Base-by-base conservation (phyloP, 805 yeast genomes). In the Blastobotrys muscicola region DNA sequence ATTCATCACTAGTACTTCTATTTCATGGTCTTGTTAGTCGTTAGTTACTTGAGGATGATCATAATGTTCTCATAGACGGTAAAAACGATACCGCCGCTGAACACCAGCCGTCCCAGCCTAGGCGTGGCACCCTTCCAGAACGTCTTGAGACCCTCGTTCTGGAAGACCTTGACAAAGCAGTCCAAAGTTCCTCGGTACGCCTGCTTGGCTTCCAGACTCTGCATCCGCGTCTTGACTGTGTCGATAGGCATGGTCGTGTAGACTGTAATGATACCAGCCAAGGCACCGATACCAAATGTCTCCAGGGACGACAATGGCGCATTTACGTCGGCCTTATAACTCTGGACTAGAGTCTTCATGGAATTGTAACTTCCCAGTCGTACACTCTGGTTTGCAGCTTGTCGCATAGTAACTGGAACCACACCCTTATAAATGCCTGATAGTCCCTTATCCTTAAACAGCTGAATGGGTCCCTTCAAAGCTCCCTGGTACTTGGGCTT, bases 51-150 rank as follows among this genome's bases (percentile, higher is more conserved):
- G 61, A 80, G 56, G n/a, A 81, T 41, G 33, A 70, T 75, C 62
- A 90, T 70, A 68, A 90, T 82, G 66, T 87, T 85, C 62, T 90
- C 98, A 62, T 90, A 90, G 45, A 92, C 85, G 14, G 97, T 92
- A 67, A 90, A 90, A 26, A 92, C 97, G 52, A 90, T 90, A 56
- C 98, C 98, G 48, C 98, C 98, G 65, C 95, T 83, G 58, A 90
- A 72, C 31, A 89, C 78, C 59, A 90, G 72, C 55, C 98, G 76
- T 4, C 97, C 97, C 48, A 90, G 69, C 59, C 98, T 75, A 38
- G 98, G 97, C 2, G 97, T 92, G 31, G 97, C 95, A 49, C 98
- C 98, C 65, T 85, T 85, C 98, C 98, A 90, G 66, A 87, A 86
- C 4, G 96, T 83, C 57, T 76, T 67, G 50, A 89, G 66, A 8